These are phyloP conservation scores for Kitagawia praeruptora DNA, from an alignment of 129 eudicot genomes.

Conservation along the genomic window DNA sequence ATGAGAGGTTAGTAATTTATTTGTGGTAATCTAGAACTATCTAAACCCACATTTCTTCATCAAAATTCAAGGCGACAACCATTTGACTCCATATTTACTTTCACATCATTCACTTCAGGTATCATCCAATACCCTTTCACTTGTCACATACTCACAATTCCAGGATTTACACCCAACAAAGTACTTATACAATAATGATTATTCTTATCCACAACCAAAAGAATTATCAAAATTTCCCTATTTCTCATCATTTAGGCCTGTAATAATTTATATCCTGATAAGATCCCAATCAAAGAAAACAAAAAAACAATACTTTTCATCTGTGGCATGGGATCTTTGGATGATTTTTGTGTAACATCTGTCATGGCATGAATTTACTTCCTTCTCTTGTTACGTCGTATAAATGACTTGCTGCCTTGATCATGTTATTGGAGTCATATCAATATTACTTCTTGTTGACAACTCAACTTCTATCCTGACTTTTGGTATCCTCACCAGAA, in stretches of 20 bases:
- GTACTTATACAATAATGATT: neutral
- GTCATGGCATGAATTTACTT: conserved; percentile 6
- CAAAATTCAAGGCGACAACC: too few species aligned
- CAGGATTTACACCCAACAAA: neutral
- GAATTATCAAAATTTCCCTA: neutral
- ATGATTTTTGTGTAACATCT: neutral
- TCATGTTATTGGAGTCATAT: neutral
- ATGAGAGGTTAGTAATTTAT: too few species aligned
- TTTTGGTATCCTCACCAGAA: conserved; percentile 16
- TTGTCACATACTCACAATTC: too few species aligned
- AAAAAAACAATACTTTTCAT: neutral
- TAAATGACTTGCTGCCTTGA: conserved; percentile 4
- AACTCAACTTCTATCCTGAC: conserved; percentile 26
- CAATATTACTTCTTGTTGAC: conserved; percentile 1
- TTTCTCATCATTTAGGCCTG: neutral
- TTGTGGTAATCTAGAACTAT: too few species aligned
- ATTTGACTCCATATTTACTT: neutral
- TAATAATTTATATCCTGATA: neutral
- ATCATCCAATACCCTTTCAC: neutral
- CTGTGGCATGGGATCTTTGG: neutral
- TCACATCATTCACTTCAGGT: neutral
- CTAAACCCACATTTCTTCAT: too few species aligned
- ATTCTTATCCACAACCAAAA: neutral
- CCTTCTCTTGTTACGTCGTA: conserved; percentile 13
- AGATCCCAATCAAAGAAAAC: neutral